Evolutionary conservation across 768 basidiomycete species (phyloP), one percentile per base, ranked within the genome.

Genomic region (Lentinula lateritia): DNA sequence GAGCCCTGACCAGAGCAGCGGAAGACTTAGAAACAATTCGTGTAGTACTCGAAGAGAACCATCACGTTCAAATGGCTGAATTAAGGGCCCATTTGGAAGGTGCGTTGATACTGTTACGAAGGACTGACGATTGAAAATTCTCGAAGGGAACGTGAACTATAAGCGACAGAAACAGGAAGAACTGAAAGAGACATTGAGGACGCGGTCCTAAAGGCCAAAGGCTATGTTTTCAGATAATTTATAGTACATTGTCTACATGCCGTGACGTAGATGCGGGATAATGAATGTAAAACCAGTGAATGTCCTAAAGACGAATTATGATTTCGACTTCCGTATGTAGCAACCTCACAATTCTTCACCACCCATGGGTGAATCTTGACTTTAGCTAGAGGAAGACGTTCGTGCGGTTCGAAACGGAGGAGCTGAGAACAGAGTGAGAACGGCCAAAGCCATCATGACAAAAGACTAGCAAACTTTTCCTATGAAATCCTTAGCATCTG

Each of bases 401-500:
- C 48, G 15, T 15, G 13, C 3, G 58, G 58, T 59, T 56, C 41
- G 7, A 56, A n/a, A 12, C 13, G 9, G 9, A 56, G 23, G 6
- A 56, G 23, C 55, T 45, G 16, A 8, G 20, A 28, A 10, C 15
- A 28, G 38, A 23, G 28, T 41, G 7, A 23, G n/a, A 8, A 56
- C 8, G 9, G 23, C 23, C 6, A 18, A 13, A 23, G 39, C 20
- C 10, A 2, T 6, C n/a, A 28, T 32, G 50, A 23, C 32, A 23
- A 38, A 10, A 15, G 13, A 13, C 5, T 6, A 6, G n/a, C 41
- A 34, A 56, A 41, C 45, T 66, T 73, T 78, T n/a, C 69, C 69
- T 57, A 82, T 83, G 2, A 83, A 66, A 63, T 80, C 77, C 42
- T 71, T 74, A 1, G 79, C 82, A 56, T 83, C 81, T 0, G 71